These are phyloP conservation scores for Chalciporus piperatus DNA, from an alignment of 768 basidiomycete species.

Conservation along the genomic window DNA sequence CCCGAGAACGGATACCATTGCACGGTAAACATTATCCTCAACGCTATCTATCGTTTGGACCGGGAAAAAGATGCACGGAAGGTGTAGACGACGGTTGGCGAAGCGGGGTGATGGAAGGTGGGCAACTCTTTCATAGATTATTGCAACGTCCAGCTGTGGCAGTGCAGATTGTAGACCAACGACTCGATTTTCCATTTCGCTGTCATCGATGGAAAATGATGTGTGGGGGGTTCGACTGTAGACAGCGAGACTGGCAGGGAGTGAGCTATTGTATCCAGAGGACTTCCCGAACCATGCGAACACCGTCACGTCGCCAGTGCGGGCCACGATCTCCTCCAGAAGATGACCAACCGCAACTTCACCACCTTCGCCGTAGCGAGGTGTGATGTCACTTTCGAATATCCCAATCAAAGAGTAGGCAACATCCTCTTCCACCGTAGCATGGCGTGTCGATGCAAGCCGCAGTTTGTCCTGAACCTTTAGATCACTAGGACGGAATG, in stretches of 20 bases:
- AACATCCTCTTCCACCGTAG: conserved; percentile 15
- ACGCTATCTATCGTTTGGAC: background rate
- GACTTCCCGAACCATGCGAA: background rate
- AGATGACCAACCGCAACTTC: background rate
- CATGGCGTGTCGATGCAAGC: conserved; percentile 14
- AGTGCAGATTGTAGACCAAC: background rate
- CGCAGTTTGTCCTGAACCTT: background rate
- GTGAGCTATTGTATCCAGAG: background rate
- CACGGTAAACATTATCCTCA: background rate
- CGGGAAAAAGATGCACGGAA: background rate
- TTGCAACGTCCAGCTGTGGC: too few relatives aligned
- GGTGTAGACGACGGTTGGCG: background rate
- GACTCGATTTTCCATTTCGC: background rate
- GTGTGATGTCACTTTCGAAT: background rate
- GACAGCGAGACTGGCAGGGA: background rate
- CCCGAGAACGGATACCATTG: background rate
- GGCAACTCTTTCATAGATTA: background rate
- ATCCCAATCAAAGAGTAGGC: conserved; percentile 21
- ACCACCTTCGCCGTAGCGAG: background rate
- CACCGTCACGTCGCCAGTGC: background rate
- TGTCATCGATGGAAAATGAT: background rate
- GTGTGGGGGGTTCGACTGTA: background rate
- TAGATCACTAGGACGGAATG: background rate
- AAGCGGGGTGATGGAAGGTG: background rate
- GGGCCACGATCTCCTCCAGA: background rate